Percentiles rank a stretch among this genome's conserved stretches.
Evolutionary conservation across 805 yeast genomes (phyloP).

Genomic region (Lachancea kluyveri): DNA sequence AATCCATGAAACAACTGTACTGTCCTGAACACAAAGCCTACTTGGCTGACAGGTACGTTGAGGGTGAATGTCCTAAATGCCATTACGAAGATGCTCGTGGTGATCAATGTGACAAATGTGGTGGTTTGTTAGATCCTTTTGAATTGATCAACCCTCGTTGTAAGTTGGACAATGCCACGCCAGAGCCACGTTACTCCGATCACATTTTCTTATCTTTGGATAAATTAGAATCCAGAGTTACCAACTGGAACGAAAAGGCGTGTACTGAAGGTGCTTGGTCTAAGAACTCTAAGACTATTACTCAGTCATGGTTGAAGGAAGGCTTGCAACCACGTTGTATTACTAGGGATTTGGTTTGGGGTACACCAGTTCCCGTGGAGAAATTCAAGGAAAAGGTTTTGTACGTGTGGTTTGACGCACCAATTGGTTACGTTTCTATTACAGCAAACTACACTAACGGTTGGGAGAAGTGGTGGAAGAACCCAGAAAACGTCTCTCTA

Average conservation of each 20-base stretch:
- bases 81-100: constrained; percentile 96
- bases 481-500: constrained; percentile 81
- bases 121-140: constrained; percentile 79
- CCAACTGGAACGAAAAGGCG: constrained; percentile 64
- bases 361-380: constrained; percentile 93
- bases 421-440: constrained; percentile 93
- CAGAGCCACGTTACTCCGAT: constrained; percentile 73
- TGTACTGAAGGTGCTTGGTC: constrained; percentile 83
- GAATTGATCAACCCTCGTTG: constrained; percentile 94
- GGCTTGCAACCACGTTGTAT: constrained; percentile 93
- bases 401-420: constrained; percentile 98
- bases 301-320: constrained; percentile 89
- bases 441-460: constrained; percentile 81
- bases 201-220: constrained; percentile 82
- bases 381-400: constrained; percentile 83
- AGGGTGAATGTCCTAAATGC: constrained; percentile 96
- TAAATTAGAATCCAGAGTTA: constrained; percentile 71
- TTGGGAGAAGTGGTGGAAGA: constrained; percentile 93
- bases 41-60: constrained; percentile 94
- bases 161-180: constrained; percentile 80
- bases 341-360: constrained; percentile 97
- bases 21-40: constrained; percentile 88
- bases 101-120: constrained; percentile 98
- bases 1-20: constrained; percentile 81
- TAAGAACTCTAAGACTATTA: constrained; percentile 80